phyloP scores from a whole-genome alignment of 75 land plant species.

The Adiantum capillusveneris region DNA sequence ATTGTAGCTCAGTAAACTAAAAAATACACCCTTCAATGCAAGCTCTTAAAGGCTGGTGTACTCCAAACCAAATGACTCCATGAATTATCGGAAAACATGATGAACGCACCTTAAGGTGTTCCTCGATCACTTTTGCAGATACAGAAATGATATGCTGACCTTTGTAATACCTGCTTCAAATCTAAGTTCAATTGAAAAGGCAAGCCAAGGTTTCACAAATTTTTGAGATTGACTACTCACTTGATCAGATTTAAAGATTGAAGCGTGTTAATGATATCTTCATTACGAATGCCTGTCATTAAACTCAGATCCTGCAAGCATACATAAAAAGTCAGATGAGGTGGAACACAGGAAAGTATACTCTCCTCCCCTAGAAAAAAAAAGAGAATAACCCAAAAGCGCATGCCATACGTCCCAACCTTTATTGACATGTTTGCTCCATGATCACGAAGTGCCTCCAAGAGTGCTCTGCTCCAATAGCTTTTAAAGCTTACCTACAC shows the following conservation, averaged over 20 bases:
- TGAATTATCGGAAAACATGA: too few species aligned
- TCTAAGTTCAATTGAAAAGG: not conserved
- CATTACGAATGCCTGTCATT: slow-evolving; percentile 43
- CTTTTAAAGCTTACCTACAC: slow-evolving; percentile 40
- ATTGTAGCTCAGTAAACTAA: too few species aligned
- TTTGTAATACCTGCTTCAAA: slow-evolving; percentile 35
- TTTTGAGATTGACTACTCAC: slow-evolving; percentile 8
- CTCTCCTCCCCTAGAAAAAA: too few species aligned
- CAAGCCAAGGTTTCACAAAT: not conserved
- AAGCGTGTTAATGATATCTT: slow-evolving; percentile 38
- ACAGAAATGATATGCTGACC: slow-evolving; percentile 50
- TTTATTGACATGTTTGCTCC: slow-evolving; percentile 39
- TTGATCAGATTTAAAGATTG: slow-evolving; percentile 41
- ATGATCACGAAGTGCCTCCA: slow-evolving; percentile 32
- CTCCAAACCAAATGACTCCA: too few species aligned
- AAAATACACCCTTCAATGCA: too few species aligned
- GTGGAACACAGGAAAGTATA: too few species aligned
- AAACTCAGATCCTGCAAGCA: slow-evolving; percentile 40
- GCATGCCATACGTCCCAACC: slow-evolving; percentile 15
- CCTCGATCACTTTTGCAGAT: slow-evolving; percentile 34
- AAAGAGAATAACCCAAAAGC: slow-evolving; percentile 3
- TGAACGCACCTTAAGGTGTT: slow-evolving; percentile 43
- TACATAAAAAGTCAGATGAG: too few species aligned
- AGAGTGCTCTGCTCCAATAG: slow-evolving; percentile 39
- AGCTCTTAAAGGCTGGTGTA: too few species aligned